A percentile compares a stretch with the other conserved stretches of the same genome.
Conservation (phyloP, 306 rosid species). For the Trifolium subterraneum region DNA sequence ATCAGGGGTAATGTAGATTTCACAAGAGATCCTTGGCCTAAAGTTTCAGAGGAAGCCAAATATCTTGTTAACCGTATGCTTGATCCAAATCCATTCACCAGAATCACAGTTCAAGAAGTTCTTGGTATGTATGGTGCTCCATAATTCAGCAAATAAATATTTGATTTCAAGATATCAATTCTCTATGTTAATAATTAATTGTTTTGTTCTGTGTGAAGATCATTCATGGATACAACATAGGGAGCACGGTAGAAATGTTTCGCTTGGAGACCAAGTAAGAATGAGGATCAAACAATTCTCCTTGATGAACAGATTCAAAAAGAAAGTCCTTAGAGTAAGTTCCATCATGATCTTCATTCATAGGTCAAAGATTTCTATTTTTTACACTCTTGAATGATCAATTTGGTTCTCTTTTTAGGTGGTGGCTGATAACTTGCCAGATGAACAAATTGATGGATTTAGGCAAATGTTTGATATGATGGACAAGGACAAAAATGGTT, state of each 20-base stretch:
- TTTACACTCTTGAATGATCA: not conserved
- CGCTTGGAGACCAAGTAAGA: conserved; percentile 83
- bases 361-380: not conserved
- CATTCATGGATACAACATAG: conserved; percentile 80
- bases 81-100: conserved; percentile 77
- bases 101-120: conserved; percentile 78
- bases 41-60: conserved; percentile 87
- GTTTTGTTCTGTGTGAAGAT: conserved; percentile 54
- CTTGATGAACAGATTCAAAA: conserved; percentile 91
- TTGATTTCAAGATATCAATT: too few relatives aligned
- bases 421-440: conserved; percentile 84
- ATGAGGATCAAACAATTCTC: conserved; percentile 88
- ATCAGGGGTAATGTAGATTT: conserved; percentile 68
- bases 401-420: conserved; percentile 54
- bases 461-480: conserved; percentile 72
- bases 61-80: conserved; percentile 76
- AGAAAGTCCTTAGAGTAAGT: conserved; percentile 90
- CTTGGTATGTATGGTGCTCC: conserved; percentile 67
- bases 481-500: conserved; percentile 87
- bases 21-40: conserved; percentile 90
- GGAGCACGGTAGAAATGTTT: conserved; percentile 60
- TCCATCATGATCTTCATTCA: not conserved
- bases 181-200: conserved; percentile 44
- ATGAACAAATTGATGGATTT: conserved; percentile 71
- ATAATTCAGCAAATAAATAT: not conserved